Conservation (phyloP, 2,329 filamentous ascomycete genomes). For the Alternaria sp. region DNA sequence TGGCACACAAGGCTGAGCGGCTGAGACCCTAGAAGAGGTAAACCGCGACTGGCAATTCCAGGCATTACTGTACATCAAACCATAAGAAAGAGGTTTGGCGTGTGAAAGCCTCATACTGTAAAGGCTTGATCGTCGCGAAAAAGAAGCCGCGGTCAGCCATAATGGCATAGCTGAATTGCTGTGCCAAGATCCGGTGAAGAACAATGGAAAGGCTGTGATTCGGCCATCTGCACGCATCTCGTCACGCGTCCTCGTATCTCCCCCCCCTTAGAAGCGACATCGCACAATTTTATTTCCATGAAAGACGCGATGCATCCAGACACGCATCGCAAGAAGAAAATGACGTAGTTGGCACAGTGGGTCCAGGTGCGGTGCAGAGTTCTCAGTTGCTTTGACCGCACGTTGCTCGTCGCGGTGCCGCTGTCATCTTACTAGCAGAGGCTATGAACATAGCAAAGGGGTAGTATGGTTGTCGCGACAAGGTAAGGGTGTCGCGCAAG, state of each 20-base stretch:
- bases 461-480: conserved; percentile 6
- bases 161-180: not conserved
- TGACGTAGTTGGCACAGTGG: conserved; percentile 6
- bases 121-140: conserved; percentile 1
- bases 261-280: not conserved
- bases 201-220: conserved; percentile 4
- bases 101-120: conserved; percentile 5
- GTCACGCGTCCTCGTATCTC: conserved; percentile 2
- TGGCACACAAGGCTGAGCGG: conserved; percentile 2
- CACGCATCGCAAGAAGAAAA: not conserved
- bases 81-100: not conserved
- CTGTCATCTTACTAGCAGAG: not conserved
- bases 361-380: conserved; percentile 1
- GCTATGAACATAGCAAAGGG: conserved; percentile 1
- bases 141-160: conserved; percentile 9
- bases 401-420: conserved; percentile 14
- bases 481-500: conserved; percentile 15
- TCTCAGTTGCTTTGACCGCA: not conserved
- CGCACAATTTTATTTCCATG: not conserved
- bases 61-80: not conserved
- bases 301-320: not conserved
- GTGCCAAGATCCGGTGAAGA: conserved; percentile 30
- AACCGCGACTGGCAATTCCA: not conserved
- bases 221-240: not conserved
- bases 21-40: not conserved